Evolutionary conservation across 2,329 filamentous ascomycete genomes (phyloP).

Genomic region (Aciculosporium take): DNA sequence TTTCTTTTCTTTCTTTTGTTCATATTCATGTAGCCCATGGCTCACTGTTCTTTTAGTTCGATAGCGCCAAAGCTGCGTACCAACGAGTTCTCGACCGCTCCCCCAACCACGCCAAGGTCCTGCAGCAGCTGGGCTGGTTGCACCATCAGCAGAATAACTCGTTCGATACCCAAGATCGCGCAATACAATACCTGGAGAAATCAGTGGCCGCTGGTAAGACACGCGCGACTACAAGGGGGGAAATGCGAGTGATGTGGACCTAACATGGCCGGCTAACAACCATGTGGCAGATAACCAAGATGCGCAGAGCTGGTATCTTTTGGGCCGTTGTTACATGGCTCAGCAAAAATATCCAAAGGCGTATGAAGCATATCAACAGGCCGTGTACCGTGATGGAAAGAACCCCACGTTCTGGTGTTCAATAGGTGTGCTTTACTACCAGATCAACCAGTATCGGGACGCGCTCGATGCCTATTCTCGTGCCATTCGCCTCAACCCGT

Average conservation of each 20-base stretch:
- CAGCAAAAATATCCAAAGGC: slow-evolving; percentile 98
- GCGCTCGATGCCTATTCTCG: slow-evolving; percentile 94
- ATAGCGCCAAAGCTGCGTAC: slow-evolving; percentile 84
- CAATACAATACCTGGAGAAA: slow-evolving; percentile 94
- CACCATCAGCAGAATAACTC: slow-evolving; percentile 91
- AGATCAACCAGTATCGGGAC: slow-evolving; percentile 98
- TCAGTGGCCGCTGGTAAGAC: slow-evolving; percentile 79
- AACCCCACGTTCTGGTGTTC: slow-evolving; percentile 99
- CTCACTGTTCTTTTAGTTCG: slow-evolving; percentile 50
- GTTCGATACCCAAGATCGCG: slow-evolving; percentile 85
- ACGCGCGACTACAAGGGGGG: not conserved
- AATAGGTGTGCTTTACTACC: slow-evolving; percentile 96
- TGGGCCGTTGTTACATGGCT: slow-evolving; percentile 97
- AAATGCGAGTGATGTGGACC: not conserved
- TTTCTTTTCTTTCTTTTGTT: not conserved
- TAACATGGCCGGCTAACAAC: not conserved
- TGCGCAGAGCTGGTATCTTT: slow-evolving; percentile 95
- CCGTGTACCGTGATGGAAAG: slow-evolving; percentile 91
- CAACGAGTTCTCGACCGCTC: slow-evolving; percentile 86
- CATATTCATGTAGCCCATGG: slow-evolving; percentile 12
- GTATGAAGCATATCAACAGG: slow-evolving; percentile 96
- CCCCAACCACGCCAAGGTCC: slow-evolving; percentile 90
- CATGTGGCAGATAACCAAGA: slow-evolving; percentile 65
- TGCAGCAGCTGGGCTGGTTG: slow-evolving; percentile 95
- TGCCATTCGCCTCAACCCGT: slow-evolving; percentile 89